Evolutionary conservation across 1,284 basidiomycete species (phyloP).

Genomic region (Marasmius tenuissimus): DNA sequence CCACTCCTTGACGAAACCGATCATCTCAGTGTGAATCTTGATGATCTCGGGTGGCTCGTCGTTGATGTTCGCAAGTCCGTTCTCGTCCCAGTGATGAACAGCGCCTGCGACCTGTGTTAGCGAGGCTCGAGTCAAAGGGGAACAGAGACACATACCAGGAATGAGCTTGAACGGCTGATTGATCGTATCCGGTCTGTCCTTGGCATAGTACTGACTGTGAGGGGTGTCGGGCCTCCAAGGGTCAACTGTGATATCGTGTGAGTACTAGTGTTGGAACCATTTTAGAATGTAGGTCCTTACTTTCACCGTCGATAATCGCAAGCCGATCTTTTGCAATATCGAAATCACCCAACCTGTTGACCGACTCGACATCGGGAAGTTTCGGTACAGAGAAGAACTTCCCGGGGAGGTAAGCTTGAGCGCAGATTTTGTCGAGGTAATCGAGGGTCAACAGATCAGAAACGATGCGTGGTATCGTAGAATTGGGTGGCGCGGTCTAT

Average conservation of each 20-base stretch:
- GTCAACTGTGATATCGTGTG: conserved; percentile 56
- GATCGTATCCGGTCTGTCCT: conserved; percentile 68
- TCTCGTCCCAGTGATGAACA: conserved; percentile 92
- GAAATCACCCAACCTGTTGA: conserved; percentile 81
- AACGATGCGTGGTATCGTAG: conserved; percentile 21
- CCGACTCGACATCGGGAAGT: conserved; percentile 75
- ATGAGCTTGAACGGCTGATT: conserved; percentile 87
- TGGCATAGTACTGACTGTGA: conserved; percentile 73
- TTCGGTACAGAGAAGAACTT: conserved; percentile 70
- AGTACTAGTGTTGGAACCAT: neutral
- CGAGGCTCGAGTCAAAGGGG: conserved; percentile 2
- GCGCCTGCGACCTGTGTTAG: conserved; percentile 48
- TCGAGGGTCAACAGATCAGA: conserved; percentile 41
- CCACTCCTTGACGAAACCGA: conserved; percentile 84
- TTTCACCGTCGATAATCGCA: conserved; percentile 86
- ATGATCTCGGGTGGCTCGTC: conserved; percentile 80
- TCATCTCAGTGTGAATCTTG: conserved; percentile 80
- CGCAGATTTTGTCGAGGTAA: conserved; percentile 85
- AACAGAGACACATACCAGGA: conserved; percentile 51
- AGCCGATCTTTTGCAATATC: conserved; percentile 73
- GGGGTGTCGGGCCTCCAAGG: conserved; percentile 91
- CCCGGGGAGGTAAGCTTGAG: conserved; percentile 82
- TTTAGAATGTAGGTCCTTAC: conserved; percentile 35
- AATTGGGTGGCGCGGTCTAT: conserved; percentile 70
- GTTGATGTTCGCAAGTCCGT: conserved; percentile 65